phyloP scores from a whole-genome alignment of 805 yeast genomes.

The Nakazawaea anatomiae region DNA sequence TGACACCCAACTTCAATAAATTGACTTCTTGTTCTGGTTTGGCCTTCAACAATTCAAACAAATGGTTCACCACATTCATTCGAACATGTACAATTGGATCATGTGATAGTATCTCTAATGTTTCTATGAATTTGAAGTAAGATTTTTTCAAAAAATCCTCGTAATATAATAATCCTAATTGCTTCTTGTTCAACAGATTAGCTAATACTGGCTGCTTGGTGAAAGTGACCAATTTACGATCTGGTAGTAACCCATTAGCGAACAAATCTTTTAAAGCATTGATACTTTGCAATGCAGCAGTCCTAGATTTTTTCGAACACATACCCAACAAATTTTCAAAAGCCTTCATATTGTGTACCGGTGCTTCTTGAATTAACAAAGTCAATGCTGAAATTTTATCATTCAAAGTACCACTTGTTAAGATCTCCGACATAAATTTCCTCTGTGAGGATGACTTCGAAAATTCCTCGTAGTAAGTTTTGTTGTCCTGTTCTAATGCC shows the following conservation, averaged over 20 bases:
- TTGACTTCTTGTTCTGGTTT: slow-evolving; percentile 98
- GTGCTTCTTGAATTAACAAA: slow-evolving; percentile 89
- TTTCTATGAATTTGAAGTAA: slow-evolving; percentile 70
- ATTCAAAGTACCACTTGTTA: slow-evolving; percentile 86
- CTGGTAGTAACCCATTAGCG: slow-evolving; percentile 77
- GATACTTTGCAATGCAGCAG: slow-evolving; percentile 86
- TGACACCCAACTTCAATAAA: slow-evolving; percentile 79
- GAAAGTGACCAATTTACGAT: slow-evolving; percentile 75
- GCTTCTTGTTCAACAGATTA: slow-evolving; percentile 39
- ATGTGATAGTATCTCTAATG: slow-evolving; percentile 75
- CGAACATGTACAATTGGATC: slow-evolving; percentile 90
- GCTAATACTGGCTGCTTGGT: slow-evolving; percentile 62
- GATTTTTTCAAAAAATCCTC: slow-evolving; percentile 82
- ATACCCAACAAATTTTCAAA: slow-evolving; percentile 70
- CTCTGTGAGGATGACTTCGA: slow-evolving; percentile 73
- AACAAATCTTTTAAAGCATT: slow-evolving; percentile 87
- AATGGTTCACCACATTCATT: slow-evolving; percentile 65
- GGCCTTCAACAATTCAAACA: slow-evolving; percentile 71
- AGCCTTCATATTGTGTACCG: slow-evolving; percentile 81
- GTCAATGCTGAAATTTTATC: slow-evolving; percentile 96
- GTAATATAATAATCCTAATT: slow-evolving; percentile 71
- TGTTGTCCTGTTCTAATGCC: slow-evolving; percentile 65
- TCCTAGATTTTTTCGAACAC: slow-evolving; percentile 88
- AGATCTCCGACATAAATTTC: slow-evolving; percentile 82
- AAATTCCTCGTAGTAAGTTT: slow-evolving; percentile 64